Conservation (phyloP, 768 basidiomycete genomes). For the Agaricus subrufescens region DNA sequence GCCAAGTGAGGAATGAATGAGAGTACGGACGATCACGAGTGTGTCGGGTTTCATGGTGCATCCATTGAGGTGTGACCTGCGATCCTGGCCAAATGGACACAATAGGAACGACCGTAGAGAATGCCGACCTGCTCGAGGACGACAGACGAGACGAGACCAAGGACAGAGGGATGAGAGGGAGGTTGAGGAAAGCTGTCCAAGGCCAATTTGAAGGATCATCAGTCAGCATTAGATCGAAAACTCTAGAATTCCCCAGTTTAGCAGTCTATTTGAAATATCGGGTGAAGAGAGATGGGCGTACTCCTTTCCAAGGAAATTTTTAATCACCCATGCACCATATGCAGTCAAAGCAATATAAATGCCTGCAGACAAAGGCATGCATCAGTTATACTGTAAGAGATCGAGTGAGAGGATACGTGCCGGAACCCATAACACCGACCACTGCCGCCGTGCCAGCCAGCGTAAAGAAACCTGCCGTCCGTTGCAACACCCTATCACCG, state of each 20-base stretch:
- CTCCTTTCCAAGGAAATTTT: slow-evolving; percentile 68
- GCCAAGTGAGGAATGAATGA: slow-evolving; percentile 33
- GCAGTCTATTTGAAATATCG: too few relatives aligned
- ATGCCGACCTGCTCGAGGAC: slow-evolving; percentile 21
- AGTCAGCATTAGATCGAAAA: slow-evolving; percentile 61
- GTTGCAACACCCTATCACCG: slow-evolving; percentile 46
- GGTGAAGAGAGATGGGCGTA: slow-evolving; percentile 24
- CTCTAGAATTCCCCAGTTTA: slow-evolving; percentile 27
- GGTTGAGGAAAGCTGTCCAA: slow-evolving; percentile 69
- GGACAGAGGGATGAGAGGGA: slow-evolving; percentile 65
- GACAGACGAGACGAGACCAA: slow-evolving; percentile 60
- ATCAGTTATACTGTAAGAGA: neutral
- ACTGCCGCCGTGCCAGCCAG: slow-evolving; percentile 45
- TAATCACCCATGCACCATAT: slow-evolving; percentile 71
- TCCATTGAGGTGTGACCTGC: slow-evolving; percentile 28
- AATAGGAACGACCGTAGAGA: slow-evolving; percentile 38
- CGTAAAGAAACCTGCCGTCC: slow-evolving; percentile 48
- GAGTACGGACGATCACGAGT: slow-evolving; percentile 18
- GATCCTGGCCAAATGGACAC: slow-evolving; percentile 45
- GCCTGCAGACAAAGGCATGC: slow-evolving; percentile 18
- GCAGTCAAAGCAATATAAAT: slow-evolving; percentile 48
- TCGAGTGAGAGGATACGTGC: slow-evolving; percentile 32
- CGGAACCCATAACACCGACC: slow-evolving; percentile 53
- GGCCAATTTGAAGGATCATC: slow-evolving; percentile 73
- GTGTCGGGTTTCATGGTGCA: slow-evolving; percentile 27